Percentiles rank a stretch among this genome's conserved stretches.
phyloP scores from a whole-genome alignment of 1,284 basidiomycete species.

The Laetiporus sulphureus region DNA sequence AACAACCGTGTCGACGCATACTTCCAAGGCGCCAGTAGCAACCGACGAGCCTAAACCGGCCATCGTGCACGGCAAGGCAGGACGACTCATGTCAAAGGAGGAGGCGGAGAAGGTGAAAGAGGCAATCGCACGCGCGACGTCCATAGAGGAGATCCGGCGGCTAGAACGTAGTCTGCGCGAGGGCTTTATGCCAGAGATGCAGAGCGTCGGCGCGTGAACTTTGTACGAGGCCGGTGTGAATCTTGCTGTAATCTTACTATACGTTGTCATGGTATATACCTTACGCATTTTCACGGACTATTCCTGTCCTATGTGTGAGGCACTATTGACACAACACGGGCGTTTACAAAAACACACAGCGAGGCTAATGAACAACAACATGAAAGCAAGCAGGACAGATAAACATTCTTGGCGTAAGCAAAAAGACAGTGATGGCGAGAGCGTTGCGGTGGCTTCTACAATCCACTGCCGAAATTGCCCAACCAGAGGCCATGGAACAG shows the following conservation, averaged over 20 bases:
- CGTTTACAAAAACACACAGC: no score
- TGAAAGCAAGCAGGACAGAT: not conserved
- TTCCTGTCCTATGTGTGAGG: no score
- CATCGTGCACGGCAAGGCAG: slow-evolving; percentile 57
- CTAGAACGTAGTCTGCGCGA: slow-evolving; percentile 86
- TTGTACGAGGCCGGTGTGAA: no score
- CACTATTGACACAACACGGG: no score
- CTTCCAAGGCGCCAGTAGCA: slow-evolving; percentile 51
- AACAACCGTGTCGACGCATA: slow-evolving; percentile 61
- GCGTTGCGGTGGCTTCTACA: not conserved
- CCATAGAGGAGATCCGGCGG: slow-evolving; percentile 85
- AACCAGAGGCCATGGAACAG: slow-evolving; percentile 72
- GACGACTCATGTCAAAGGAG: slow-evolving; percentile 86
- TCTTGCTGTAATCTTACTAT: slow-evolving; percentile 30
- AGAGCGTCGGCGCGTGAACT: slow-evolving; percentile 63
- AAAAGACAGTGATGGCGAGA: not conserved
- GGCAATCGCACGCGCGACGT: slow-evolving; percentile 87
- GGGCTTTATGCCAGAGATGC: slow-evolving; percentile 75
- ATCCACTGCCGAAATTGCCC: slow-evolving; percentile 40
- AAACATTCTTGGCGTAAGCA: not conserved
- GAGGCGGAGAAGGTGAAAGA: slow-evolving; percentile 87
- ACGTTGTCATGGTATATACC: slow-evolving; percentile 22
- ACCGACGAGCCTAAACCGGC: slow-evolving; percentile 67
- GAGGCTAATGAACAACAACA: not conserved
- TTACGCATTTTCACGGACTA: no score